Evolutionary conservation across 2,329 filamentous ascomycete species (phyloP).

Genomic region (Fusarium sp.): DNA sequence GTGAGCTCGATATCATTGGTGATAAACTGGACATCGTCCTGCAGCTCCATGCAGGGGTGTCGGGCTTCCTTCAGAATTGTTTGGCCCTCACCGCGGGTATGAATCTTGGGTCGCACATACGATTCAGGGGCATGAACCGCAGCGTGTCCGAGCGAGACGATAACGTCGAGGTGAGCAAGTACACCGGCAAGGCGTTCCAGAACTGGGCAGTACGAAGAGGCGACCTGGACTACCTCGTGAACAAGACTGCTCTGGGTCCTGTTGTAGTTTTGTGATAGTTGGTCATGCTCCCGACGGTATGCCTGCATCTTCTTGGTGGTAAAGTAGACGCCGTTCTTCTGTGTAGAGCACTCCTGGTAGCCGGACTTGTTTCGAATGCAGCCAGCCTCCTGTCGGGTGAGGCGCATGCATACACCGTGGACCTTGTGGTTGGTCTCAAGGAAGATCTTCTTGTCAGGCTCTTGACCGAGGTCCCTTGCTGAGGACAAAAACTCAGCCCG

Average conservation of each 20-base stretch:
- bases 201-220: constrained; percentile 93
- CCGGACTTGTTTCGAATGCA: constrained; percentile 92
- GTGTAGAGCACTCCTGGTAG: constrained; percentile 96
- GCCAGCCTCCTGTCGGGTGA: constrained; percentile 90
- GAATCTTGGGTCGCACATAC: constrained; percentile 92
- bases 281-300: constrained; percentile 90
- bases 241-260: constrained; percentile 92
- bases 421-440: constrained; percentile 91
- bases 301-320: constrained; percentile 86
- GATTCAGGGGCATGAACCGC: constrained; percentile 92
- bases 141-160: constrained; percentile 92
- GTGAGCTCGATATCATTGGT: constrained; percentile 92
- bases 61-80: constrained; percentile 93
- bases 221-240: constrained; percentile 90
- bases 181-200: constrained; percentile 89
- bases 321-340: constrained; percentile 99
- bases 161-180: constrained; percentile 93
- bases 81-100: constrained; percentile 86
- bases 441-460: constrained; percentile 98
- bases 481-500: constrained; percentile 82
- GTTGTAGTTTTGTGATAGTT: constrained; percentile 94
- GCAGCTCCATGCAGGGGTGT: constrained; percentile 98
- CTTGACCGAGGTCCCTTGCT: constrained; percentile 85
- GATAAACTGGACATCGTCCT: constrained; percentile 98
- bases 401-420: constrained; percentile 95